Percentiles rank a stretch among this genome's conserved stretches.
These are phyloP conservation scores for Spirogloea muscicola DNA, from an alignment of 139 green algal species.

Conservation along the genomic window DNA sequence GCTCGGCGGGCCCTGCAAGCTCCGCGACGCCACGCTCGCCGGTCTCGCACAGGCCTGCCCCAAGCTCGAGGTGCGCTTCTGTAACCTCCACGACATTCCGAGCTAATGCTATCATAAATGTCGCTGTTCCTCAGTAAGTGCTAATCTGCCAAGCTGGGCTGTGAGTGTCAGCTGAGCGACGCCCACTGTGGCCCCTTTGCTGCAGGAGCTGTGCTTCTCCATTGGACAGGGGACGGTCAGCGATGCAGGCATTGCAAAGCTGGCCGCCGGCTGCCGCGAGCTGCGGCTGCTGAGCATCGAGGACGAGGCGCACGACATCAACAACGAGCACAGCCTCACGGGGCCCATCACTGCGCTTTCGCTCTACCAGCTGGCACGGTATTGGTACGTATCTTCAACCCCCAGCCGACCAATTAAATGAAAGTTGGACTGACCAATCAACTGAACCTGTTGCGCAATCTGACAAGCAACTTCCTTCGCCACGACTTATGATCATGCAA, in stretches of 20 bases:
- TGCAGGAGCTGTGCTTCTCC: slow-evolving; percentile 20
- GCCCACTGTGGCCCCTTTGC: no score
- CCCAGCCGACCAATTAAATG: no score
- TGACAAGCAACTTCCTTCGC: no score
- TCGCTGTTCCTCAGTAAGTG: no score
- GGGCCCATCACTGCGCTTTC: slow-evolving; percentile 13
- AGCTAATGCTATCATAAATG: no score
- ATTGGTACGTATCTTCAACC: no score
- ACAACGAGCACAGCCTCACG: background rate
- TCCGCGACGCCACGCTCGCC: slow-evolving; percentile 11
- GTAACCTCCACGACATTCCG: no score
- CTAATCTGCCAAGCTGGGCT: no score
- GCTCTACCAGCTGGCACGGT: slow-evolving; percentile 6
- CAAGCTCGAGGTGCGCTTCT: slow-evolving; percentile 10
- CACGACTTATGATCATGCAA: no score
- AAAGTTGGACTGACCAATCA: no score
- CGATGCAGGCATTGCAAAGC: slow-evolving; percentile 3
- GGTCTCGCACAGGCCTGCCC: slow-evolving; percentile 6
- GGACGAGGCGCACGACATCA: slow-evolving; percentile 24
- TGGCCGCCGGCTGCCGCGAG: slow-evolving; percentile 4
- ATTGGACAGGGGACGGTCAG: slow-evolving; percentile 15
- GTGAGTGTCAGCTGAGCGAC: no score
- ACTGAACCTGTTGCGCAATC: no score
- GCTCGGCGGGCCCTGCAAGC: slow-evolving; percentile 9
- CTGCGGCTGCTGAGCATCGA: slow-evolving; percentile 17